Percentiles rank a stretch among this genome's conserved stretches.
Evolutionary conservation across 2,329 filamentous ascomycete genomes (phyloP).

Genomic region (Beauveria pseudobassiana): DNA sequence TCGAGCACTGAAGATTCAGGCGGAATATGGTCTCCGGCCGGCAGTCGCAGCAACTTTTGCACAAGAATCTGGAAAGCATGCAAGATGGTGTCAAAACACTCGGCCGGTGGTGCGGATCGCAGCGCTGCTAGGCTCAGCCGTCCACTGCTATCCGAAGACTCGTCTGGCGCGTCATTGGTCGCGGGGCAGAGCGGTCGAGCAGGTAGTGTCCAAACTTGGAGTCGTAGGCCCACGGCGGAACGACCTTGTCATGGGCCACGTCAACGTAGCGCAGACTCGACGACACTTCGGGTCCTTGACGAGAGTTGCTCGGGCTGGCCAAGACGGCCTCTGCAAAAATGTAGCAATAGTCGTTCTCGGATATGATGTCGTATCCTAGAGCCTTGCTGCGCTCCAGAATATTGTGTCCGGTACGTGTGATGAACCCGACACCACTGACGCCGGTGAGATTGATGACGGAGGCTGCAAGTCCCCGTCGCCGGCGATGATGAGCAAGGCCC

Average conservation of each 20-base stretch:
- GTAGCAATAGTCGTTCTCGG: conserved; percentile 13
- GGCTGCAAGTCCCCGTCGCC: conserved; percentile 28
- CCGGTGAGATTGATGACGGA: conserved; percentile 18
- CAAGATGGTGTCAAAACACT: background rate
- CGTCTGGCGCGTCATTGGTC: background rate
- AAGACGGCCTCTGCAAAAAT: conserved; percentile 16
- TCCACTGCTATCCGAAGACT: background rate
- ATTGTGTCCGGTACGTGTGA: conserved; percentile 17
- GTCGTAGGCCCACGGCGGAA: background rate
- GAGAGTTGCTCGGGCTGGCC: background rate
- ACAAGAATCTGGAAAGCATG: conserved; percentile 26
- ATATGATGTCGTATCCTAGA: conserved; percentile 2
- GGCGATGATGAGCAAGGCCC: conserved; percentile 28
- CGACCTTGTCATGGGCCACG: background rate
- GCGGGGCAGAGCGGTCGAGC: background rate
- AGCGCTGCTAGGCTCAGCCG: background rate
- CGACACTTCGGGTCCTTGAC: background rate
- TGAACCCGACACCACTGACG: conserved; percentile 30
- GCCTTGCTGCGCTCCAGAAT: background rate
- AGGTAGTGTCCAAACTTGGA: conserved; percentile 12
- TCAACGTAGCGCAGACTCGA: conserved; percentile 2
- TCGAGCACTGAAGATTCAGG: background rate
- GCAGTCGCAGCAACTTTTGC: background rate
- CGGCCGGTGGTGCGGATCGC: background rate
- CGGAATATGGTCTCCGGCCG: background rate